phyloP scores from a whole-genome alignment of 148 eudicot species.

The Rhododendron henanense region DNA sequence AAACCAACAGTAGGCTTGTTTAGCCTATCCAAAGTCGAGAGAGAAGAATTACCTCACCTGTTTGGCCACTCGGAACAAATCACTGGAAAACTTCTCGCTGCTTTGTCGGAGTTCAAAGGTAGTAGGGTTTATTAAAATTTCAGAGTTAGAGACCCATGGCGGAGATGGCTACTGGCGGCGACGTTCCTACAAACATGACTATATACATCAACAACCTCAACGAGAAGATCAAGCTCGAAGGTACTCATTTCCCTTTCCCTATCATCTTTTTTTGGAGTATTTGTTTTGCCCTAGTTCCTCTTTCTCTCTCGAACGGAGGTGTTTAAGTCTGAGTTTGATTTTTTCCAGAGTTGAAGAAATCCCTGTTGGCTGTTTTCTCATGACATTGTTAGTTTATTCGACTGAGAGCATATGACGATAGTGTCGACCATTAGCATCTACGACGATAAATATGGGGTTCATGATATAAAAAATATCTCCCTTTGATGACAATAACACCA shows the following conservation, averaged over 20 bases:
- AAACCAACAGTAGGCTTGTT: neutral
- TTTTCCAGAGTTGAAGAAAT: conserved; percentile 74
- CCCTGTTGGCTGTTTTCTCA: conserved; percentile 78
- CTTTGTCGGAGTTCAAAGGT: neutral
- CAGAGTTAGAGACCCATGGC: conserved; percentile 38
- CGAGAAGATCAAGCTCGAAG: conserved; percentile 88
- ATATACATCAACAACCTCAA: conserved; percentile 95
- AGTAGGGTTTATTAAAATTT: neutral
- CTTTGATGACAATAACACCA: too few species aligned
- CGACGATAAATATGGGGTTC: too few species aligned
- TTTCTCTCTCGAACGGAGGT: neutral
- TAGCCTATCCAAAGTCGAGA: neutral
- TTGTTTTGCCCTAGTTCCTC: neutral
- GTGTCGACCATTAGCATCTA: too few species aligned
- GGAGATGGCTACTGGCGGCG: conserved; percentile 47
- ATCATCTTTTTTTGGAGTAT: conserved; percentile 12
- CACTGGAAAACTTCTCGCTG: neutral
- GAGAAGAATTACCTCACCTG: neutral
- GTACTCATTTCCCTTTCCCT: conserved; percentile 18
- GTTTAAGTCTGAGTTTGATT: neutral
- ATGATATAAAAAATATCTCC: too few species aligned
- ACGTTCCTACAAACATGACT: conserved; percentile 57
- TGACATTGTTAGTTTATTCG: too few species aligned
- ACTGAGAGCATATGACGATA: too few species aligned
- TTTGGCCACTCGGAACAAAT: neutral